Evolutionary conservation across 768 basidiomycete species (phyloP).

Genomic region (Vararia minispora): DNA sequence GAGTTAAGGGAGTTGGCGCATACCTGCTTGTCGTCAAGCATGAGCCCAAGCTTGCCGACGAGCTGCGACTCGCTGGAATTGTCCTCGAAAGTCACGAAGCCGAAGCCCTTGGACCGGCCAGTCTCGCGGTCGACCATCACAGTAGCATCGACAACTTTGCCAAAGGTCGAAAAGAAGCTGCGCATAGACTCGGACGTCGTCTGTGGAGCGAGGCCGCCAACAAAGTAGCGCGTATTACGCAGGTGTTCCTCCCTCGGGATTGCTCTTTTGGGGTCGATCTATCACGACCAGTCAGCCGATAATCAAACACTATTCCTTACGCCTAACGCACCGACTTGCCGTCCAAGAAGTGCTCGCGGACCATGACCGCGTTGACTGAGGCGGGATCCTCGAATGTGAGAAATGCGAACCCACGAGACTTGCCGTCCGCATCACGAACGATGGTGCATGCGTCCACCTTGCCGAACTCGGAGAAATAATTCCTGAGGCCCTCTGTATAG

Average conservation of each 20-base stretch:
- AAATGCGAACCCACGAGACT: slow-evolving; percentile 96
- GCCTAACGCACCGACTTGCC: slow-evolving; percentile 93
- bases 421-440: slow-evolving; percentile 93
- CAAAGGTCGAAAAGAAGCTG: slow-evolving; percentile 88
- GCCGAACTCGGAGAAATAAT: slow-evolving; percentile 94
- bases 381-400: slow-evolving; percentile 90
- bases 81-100: slow-evolving; percentile 93
- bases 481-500: slow-evolving; percentile 54
- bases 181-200: slow-evolving; percentile 93
- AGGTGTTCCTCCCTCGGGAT: slow-evolving; percentile 95
- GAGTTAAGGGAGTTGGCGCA: slow-evolving; percentile 17
- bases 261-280: slow-evolving; percentile 99
- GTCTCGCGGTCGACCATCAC: slow-evolving; percentile 98
- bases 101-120: slow-evolving; percentile 91
- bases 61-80: slow-evolving; percentile 86
- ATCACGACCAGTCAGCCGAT: slow-evolving; percentile 8
- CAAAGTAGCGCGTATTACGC: slow-evolving; percentile 88
- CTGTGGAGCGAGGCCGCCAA: slow-evolving; percentile 84
- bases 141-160: slow-evolving; percentile 93
- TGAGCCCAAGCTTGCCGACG: slow-evolving; percentile 80
- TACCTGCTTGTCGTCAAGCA: slow-evolving; percentile 80
- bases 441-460: slow-evolving; percentile 96
- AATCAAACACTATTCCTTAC: no score
- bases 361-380: slow-evolving; percentile 93
- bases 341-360: slow-evolving; percentile 87